Percentiles rank a stretch among this genome's conserved stretches.
These are phyloP conservation scores for Lithospermum erythrorhizon DNA, from an alignment of 257 asterid species.

Conservation along the genomic window DNA sequence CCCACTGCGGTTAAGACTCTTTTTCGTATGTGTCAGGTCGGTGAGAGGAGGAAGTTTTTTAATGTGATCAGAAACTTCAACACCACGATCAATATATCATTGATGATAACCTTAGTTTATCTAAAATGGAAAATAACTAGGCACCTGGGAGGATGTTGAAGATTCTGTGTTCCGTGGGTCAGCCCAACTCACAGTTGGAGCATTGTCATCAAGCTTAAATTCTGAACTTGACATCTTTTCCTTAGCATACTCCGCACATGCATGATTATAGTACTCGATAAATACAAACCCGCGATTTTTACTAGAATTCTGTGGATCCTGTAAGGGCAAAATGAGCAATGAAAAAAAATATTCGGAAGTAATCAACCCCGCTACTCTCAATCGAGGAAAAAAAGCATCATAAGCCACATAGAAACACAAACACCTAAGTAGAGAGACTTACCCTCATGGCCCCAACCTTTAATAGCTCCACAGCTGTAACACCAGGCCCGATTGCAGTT, in stretches of 20 bases:
- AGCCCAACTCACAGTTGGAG: slow-evolving; percentile 99
- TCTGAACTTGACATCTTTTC: slow-evolving; percentile 69
- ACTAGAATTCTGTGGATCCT: slow-evolving; percentile 79
- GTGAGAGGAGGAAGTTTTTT: no score
- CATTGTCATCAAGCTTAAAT: slow-evolving; percentile 79
- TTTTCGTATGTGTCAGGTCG: no score
- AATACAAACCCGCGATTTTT: slow-evolving; percentile 88
- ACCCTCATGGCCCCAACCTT: slow-evolving; percentile 40
- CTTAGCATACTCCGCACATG: slow-evolving; percentile 95
- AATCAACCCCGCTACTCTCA: background rate
- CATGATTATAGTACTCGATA: slow-evolving; percentile 88
- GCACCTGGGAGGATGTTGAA: slow-evolving; percentile 70
- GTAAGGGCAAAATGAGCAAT: slow-evolving; percentile 7
- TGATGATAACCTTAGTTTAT: background rate
- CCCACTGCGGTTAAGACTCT: background rate
- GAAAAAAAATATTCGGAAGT: no score
- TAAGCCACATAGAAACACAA: slow-evolving; percentile 1
- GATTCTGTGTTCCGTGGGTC: slow-evolving; percentile 83
- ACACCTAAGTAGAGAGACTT: background rate
- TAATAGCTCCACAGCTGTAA: slow-evolving; percentile 57
- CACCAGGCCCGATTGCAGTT: slow-evolving; percentile 79
- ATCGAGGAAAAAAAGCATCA: slow-evolving; percentile 8
- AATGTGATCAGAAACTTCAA: background rate
- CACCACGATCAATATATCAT: background rate
- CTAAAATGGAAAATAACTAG: background rate